Base-by-base conservation (phyloP, 305 asterid genomes). In the Stenogyne calaminthoides region DNA sequence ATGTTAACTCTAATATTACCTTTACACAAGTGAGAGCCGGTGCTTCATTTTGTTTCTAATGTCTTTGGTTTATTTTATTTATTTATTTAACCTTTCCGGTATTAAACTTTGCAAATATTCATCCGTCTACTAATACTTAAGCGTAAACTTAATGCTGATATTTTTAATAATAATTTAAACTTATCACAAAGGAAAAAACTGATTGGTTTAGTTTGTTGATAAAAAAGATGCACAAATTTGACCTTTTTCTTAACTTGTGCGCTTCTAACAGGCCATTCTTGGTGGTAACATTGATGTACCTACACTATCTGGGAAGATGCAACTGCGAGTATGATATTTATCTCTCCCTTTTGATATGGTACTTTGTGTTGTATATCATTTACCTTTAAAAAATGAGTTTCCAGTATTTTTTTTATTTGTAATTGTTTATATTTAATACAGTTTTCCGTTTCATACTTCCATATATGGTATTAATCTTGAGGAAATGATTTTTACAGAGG, bases 281-380 rank as follows among this genome's bases (percentile, higher is more conserved):
- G 98, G 97, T 76, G 97, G 97, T 77, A 75, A 80, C 72, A 76
- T 91, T 76, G 95, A 87, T 78, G 90, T 94, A 29, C 95, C 96
- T 70, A 91, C 98, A 71, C 82, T 94, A 47, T 78, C 85, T 67
- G 97, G 97, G 80, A 83, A 80, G 81, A 77, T 74, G 69, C 84
- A 85, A 75, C 67, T 94, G 73, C 87, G 74, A 77, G 98, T 87
- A 86, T 79, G 91, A 49, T 27, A 69, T 49, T 62, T 46, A 64
- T 72, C 32, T 76, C 56, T 56, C 68, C 72, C 63, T 73, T 62
- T 57, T 69, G 51, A 71, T 54, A 27, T 63, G 27, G 16, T 4
- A 51, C 69, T 65, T 19, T 71, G 54, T 81, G 74, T 62, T 67
- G 9, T 64, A 36, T 76, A 60, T 44, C 67, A 67, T 49, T 49